Conservation (phyloP, 2,329 filamentous ascomycete genomes). For the Thelonectria discophora region DNA sequence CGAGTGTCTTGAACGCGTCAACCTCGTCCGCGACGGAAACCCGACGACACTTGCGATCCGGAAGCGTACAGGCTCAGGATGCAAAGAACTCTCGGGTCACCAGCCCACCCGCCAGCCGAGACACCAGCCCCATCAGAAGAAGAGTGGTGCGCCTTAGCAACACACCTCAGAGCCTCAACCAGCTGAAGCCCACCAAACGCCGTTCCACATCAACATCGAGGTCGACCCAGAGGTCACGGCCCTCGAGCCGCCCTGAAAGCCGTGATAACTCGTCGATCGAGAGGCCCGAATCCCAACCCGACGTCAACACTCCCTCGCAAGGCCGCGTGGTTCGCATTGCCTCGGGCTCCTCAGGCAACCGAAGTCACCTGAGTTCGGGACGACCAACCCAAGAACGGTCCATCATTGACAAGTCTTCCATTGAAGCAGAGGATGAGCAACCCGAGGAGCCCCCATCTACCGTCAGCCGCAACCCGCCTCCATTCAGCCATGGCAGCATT, state of each 20-base stretch:
- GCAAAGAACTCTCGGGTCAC: slow-evolving; percentile 50
- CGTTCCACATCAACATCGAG: slow-evolving; percentile 62
- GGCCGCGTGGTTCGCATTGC: slow-evolving; percentile 65
- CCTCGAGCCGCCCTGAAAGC: slow-evolving; percentile 51
- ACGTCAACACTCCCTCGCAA: slow-evolving; percentile 64
- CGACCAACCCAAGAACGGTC: slow-evolving; percentile 48
- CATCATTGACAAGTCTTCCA: slow-evolving; percentile 44
- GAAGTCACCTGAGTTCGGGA: slow-evolving; percentile 49
- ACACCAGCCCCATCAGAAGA: slow-evolving; percentile 64
- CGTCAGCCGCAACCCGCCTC: slow-evolving; percentile 56
- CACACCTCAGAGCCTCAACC: slow-evolving; percentile 55
- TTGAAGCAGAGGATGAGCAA: slow-evolving; percentile 57
- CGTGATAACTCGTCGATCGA: slow-evolving; percentile 55
- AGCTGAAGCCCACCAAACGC: slow-evolving; percentile 53
- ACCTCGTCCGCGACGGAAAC: slow-evolving; percentile 55
- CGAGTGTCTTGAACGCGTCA: slow-evolving; percentile 57
- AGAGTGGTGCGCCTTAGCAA: slow-evolving; percentile 66
- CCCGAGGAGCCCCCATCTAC: slow-evolving; percentile 60
- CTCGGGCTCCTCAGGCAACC: slow-evolving; percentile 60
- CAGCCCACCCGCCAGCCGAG: slow-evolving; percentile 58
- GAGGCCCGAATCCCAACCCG: slow-evolving; percentile 46
- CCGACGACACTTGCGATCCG: slow-evolving; percentile 57
- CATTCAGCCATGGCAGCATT: slow-evolving; percentile 60
- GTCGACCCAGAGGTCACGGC: slow-evolving; percentile 44
- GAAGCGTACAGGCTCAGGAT: slow-evolving; percentile 54